Conservation (phyloP, 2,329 filamentous ascomycete genomes). For the Dactylellina parvicollis region DNA sequence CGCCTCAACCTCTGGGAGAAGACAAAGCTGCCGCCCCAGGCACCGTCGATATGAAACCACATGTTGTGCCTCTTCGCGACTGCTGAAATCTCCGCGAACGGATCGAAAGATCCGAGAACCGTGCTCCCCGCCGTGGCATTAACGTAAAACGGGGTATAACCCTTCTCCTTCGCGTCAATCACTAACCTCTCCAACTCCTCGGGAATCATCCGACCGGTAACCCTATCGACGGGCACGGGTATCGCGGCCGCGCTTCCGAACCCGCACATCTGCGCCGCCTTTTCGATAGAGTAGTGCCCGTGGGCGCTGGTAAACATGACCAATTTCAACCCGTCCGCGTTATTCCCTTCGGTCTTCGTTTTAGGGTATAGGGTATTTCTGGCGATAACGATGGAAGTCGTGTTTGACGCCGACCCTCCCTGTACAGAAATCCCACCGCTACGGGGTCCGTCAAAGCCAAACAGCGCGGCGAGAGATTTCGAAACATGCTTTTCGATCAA, state of each 20-base stretch:
- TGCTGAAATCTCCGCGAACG: constrained; percentile 74
- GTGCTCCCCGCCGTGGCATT: constrained; percentile 96
- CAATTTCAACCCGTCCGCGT: constrained; percentile 67
- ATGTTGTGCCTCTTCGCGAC: constrained; percentile 77
- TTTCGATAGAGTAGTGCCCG: constrained; percentile 94
- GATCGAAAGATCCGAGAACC: constrained; percentile 88
- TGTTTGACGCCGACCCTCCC: constrained; percentile 85
- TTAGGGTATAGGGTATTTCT: constrained; percentile 84
- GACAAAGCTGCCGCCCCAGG: constrained; percentile 85
- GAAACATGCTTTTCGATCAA: constrained; percentile 87
- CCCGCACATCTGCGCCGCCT: constrained; percentile 89
- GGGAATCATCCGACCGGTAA: constrained; percentile 60
- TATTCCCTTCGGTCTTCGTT: constrained; percentile 78
- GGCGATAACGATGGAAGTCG: constrained; percentile 84
- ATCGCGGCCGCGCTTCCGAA: constrained; percentile 80
- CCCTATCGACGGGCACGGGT: constrained; percentile 75
- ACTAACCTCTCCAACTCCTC: constrained; percentile 73
- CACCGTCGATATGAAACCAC: constrained; percentile 93
- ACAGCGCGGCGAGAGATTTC: constrained; percentile 75
- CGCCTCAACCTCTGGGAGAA: constrained; percentile 73
- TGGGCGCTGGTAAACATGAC: constrained; percentile 88
- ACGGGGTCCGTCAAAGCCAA: constrained; percentile 76
- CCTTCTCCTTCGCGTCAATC: constrained; percentile 70
- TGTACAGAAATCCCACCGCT: constrained; percentile 79
- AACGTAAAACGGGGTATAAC: constrained; percentile 88